A percentile compares a stretch with the other conserved stretches of the same genome.
phyloP scores from a whole-genome alignment of 768 basidiomycete genomes.

The Auricularia auricula-judae region DNA sequence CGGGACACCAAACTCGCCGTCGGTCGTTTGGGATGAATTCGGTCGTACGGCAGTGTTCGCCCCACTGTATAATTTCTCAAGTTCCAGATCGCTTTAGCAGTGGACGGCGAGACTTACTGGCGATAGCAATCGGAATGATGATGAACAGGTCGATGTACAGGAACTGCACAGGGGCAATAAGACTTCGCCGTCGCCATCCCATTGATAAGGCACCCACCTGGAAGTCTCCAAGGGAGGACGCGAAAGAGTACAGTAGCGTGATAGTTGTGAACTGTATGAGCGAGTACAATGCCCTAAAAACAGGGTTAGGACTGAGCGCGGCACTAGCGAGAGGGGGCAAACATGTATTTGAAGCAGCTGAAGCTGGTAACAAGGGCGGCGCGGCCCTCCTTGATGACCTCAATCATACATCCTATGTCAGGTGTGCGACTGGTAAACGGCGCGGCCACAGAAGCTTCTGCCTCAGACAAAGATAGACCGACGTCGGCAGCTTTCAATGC shows the following conservation, averaged over 20 bases:
- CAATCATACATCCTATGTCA: slow-evolving; percentile 91
- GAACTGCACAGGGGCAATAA: slow-evolving; percentile 42
- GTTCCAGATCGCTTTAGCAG: background rate
- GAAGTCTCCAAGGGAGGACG: slow-evolving; percentile 92
- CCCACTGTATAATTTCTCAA: slow-evolving; percentile 54
- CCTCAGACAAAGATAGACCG: slow-evolving; percentile 91
- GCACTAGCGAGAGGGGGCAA: slow-evolving; percentile 20
- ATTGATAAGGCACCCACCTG: slow-evolving; percentile 44
- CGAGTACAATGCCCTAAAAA: slow-evolving; percentile 86
- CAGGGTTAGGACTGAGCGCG: slow-evolving; percentile 7
- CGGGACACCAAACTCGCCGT: slow-evolving; percentile 94
- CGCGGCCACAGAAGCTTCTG: slow-evolving; percentile 96
- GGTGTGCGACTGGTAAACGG: slow-evolving; percentile 92
- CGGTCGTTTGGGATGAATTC: slow-evolving; percentile 80
- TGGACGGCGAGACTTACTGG: slow-evolving; percentile 50
- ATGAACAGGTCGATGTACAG: slow-evolving; percentile 97
- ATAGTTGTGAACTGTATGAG: slow-evolving; percentile 99
- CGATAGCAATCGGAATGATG: slow-evolving; percentile 92
- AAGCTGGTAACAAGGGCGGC: slow-evolving; percentile 96
- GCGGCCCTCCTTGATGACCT: slow-evolving; percentile 93
- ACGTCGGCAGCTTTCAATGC: slow-evolving; percentile 98
- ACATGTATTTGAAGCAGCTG: slow-evolving; percentile 99
- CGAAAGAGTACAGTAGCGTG: slow-evolving; percentile 90
- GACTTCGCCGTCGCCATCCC: background rate
- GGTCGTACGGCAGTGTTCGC: slow-evolving; percentile 79